Evolutionary conservation across 345 rosid genomes (phyloP), one percentile per base, ranked within the genome.

Genomic region (Odontarrhena argentea): DNA sequence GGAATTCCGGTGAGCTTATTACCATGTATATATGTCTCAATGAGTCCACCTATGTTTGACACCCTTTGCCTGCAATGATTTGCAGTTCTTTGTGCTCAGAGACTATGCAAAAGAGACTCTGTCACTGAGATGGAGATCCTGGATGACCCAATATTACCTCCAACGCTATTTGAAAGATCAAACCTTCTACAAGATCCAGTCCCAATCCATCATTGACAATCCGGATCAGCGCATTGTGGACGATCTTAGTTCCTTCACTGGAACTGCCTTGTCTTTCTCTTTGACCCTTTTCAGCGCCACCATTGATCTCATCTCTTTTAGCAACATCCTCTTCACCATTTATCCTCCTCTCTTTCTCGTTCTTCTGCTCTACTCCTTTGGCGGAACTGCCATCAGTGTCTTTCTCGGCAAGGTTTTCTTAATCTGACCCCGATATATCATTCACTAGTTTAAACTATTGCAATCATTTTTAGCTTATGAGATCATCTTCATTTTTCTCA

Each of bases 161-260:
- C 85, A 88, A 56, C 92, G 97, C 7, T 93, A 90, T 74, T 73
- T 93, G 59, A 81, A 79, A 35, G 74, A 85, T 70, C 87, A 76
- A 67, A 81, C 90, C 10, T 93, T 88, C 76, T 93, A 93, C 84
- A 90, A 87, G 63, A 93, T 93, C 56, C 98, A 93, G 46, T 93
- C 98, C 40, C 98, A 90, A 51, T 87, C 97, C 35, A 78, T 90
- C 59, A 83, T 93, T 53, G 98, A 93, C 74, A 90, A 93, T 79
- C 96, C 97, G 2, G 98, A 93, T 75, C 98, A 90, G 81, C 94
- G 98, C 43, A 85, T 90, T 70, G 94, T 88, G 60, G 98, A 93
- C 56, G 97, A 93, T 70, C 76, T 90, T 7, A 90, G 94, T 63
- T 82, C 97, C 60, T 90, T 93, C 86, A 85, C 98, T 1, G 87